These are phyloP conservation scores for Cladophialophora exuberans DNA, from an alignment of 2,329 filamentous ascomycete species.

Conservation along the genomic window DNA sequence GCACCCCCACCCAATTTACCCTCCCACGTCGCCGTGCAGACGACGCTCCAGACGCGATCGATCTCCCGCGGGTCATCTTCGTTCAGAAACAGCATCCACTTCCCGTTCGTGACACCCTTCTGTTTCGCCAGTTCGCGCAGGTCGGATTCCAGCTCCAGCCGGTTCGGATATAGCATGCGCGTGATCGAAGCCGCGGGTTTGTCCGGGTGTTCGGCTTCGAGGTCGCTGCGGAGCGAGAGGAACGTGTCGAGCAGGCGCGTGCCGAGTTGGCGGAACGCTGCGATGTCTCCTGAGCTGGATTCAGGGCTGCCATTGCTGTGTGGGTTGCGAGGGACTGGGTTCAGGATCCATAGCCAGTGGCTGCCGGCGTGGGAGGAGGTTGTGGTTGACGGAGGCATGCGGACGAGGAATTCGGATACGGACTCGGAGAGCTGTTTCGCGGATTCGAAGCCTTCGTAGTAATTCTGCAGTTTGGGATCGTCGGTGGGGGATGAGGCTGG, in stretches of 20 bases:
- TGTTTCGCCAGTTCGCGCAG: constrained; percentile 65
- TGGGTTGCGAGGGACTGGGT: constrained; percentile 54
- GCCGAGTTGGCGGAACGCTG: constrained; percentile 58
- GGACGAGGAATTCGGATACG: constrained; percentile 65
- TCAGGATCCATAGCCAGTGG: constrained; percentile 74
- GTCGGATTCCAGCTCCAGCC: constrained; percentile 52
- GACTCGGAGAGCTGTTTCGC: constrained; percentile 69
- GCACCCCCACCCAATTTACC: constrained; percentile 72
- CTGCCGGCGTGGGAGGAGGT: constrained; percentile 39
- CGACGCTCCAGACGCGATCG: constrained; percentile 65
- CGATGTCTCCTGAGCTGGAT: constrained; percentile 46
- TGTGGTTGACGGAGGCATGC: constrained; percentile 70
- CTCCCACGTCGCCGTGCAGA: constrained; percentile 69
- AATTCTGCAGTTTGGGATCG: constrained; percentile 55
- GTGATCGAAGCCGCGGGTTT: constrained; percentile 35
- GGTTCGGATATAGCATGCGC: constrained; percentile 45
- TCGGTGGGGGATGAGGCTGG: constrained; percentile 5
- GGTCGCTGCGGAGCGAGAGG: constrained; percentile 50
- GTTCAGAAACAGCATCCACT: constrained; percentile 76
- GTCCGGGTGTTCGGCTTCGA: constrained; percentile 40
- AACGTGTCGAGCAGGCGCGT: constrained; percentile 58
- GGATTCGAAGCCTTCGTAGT: constrained; percentile 55
- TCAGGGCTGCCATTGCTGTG: constrained; percentile 29
- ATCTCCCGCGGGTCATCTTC: constrained; percentile 58
- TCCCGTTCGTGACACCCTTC: constrained; percentile 31